Evolutionary conservation across 768 basidiomycete genomes (phyloP), one percentile per base, ranked within the genome.

Genomic region (Tephrocybe rancida): DNA sequence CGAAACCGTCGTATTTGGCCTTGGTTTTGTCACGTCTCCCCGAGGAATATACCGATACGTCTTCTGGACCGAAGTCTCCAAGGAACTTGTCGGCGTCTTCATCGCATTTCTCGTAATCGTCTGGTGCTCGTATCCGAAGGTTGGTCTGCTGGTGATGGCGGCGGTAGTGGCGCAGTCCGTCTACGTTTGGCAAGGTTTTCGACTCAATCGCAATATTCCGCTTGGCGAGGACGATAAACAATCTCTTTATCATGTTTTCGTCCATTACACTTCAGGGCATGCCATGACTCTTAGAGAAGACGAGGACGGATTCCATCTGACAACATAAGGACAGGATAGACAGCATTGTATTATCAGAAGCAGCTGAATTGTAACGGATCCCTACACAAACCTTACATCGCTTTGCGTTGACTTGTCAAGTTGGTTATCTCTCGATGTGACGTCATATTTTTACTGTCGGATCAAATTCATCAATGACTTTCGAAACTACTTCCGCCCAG

Each of bases 181-280:
- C 29, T 59, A 64, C 44, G 65, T 65, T 25, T 79, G 78, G 78
- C 63, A 69, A 29, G 69, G 65, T 11, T 76, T 77, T 49, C 50
- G 61, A 30, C 50, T 71, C 8, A 68, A 76, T 49, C 54, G 61
- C 11, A 68, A 56, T 14, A 57, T 71, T 16, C 68, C 73, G 21
- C 59, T 78, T n/a, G 77, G 77, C 10, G 61, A 70, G 37, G 72
- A 78, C 50, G 74, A 76, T 50, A 63, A 59, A 44, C 77, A 78
- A 57, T 67, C 68, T 29, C 56, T 77, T 11, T 76, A 73, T 52
- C 56, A 74, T 16, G 56, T 60, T 9, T 50, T 39, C 34, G 54
- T 41, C 34, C 44, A 56, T 25, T 58, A 52, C 19, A 45, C 48
- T 1, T 27, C 50, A 4, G 52, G 44, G 0, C 49, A 52, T 39